A percentile compares a stretch with the other conserved stretches of the same genome.
Conservation (phyloP, 441 rosid genomes). For the Corymbia calophylla region DNA sequence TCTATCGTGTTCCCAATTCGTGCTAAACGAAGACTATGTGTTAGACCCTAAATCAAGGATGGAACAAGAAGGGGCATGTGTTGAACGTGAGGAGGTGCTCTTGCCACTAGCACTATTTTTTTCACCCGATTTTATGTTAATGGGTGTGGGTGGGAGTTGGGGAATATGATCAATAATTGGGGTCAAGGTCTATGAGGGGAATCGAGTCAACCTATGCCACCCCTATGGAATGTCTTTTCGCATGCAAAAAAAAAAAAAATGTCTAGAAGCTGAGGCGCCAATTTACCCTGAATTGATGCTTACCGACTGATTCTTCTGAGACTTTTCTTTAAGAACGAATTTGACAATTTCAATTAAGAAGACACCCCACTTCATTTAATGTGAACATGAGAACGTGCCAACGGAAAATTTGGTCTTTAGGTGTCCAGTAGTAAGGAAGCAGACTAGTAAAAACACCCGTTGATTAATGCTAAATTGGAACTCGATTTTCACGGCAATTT, state of each 20-base stretch:
- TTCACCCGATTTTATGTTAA: not conserved
- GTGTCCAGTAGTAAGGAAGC: not conserved
- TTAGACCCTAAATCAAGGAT: not conserved
- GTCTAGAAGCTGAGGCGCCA: not conserved
- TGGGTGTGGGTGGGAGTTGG: not conserved
- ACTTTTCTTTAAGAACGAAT: not conserved
- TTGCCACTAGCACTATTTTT: not conserved
- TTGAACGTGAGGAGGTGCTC: not conserved
- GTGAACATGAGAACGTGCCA: not conserved
- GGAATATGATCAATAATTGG: slow-evolving; percentile 1
- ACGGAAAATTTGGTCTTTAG: not conserved
- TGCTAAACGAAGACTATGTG: not conserved
- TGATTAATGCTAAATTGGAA: not conserved
- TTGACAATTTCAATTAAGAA: not conserved
- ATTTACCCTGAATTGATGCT: not conserved
- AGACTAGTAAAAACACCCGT: not conserved
- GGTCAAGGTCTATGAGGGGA: not conserved
- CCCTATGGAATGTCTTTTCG: not conserved
- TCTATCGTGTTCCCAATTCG: not conserved
- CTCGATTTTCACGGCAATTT: not conserved
- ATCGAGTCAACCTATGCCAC: not conserved
- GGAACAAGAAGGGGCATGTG: not conserved
- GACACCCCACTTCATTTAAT: not conserved
- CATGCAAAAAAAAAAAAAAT: not conserved
- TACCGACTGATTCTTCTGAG: not conserved